These are phyloP conservation scores for Phialophora chinensis DNA, from an alignment of 2,329 filamentous ascomycete genomes.

Conservation along the genomic window DNA sequence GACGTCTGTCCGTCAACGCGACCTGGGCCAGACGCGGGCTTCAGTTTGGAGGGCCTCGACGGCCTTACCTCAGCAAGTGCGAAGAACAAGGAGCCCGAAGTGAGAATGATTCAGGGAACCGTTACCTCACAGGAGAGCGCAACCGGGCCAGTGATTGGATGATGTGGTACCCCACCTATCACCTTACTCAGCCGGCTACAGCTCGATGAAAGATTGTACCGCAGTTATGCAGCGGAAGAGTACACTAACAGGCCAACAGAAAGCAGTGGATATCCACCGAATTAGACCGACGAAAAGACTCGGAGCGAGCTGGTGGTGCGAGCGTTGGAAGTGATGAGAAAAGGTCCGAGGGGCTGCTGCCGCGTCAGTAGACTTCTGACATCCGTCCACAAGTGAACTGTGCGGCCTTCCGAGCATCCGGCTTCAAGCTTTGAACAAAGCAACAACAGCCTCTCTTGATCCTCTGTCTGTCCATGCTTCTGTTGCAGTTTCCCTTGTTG, in stretches of 20 bases:
- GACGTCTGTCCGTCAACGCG: not conserved
- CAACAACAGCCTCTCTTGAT: conserved; percentile 9
- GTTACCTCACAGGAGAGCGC: conserved; percentile 5
- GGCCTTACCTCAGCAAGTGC: conserved; percentile 11
- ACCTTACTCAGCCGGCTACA: conserved; percentile 19
- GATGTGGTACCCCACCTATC: not conserved
- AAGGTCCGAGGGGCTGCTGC: not conserved
- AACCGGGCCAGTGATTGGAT: conserved; percentile 3
- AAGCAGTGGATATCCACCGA: conserved; percentile 4
- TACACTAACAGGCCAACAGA: not conserved
- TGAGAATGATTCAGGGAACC: not conserved
- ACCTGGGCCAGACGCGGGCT: not conserved
- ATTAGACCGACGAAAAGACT: not conserved
- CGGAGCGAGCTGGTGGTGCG: not conserved
- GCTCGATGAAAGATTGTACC: not conserved
- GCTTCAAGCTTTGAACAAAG: conserved; percentile 3
- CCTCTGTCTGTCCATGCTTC: conserved; percentile 6
- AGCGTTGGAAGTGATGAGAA: not conserved
- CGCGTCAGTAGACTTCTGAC: not conserved
- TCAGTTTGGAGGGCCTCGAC: not conserved
- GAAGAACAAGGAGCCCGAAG: not conserved
- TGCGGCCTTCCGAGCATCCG: conserved; percentile 10
- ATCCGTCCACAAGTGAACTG: not conserved
- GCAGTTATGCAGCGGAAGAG: not conserved
- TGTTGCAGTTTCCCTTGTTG: conserved; percentile 4